These are phyloP conservation scores for Cudoniella acicularis DNA, from an alignment of 495 filamentous ascomycete species.

Conservation along the genomic window DNA sequence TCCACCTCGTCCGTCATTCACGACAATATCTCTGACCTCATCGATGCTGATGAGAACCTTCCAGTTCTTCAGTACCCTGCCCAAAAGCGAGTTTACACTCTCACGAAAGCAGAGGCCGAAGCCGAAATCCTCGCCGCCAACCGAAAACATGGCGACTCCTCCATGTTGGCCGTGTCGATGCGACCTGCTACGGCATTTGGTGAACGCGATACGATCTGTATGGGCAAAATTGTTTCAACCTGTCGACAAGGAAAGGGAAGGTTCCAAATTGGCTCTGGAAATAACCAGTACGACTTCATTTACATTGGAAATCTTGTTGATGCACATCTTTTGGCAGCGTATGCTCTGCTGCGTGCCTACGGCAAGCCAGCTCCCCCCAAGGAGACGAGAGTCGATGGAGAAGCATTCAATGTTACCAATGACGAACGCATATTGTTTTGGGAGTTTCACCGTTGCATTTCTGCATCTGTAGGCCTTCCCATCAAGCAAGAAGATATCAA, in stretches of 20 bases:
- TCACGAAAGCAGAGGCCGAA: constrained; percentile 33
- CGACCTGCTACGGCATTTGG: constrained; percentile 27
- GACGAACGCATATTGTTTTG: constrained; percentile 59
- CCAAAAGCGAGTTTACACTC: constrained; percentile 27
- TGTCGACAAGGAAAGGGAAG: constrained; percentile 16
- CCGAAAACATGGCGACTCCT: constrained; percentile 13
- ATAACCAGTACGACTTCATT: constrained; percentile 58
- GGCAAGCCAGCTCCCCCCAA: constrained; percentile 15
- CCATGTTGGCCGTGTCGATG: constrained; percentile 25
- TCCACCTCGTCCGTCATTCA: constrained; percentile 32
- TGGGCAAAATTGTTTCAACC: constrained; percentile 22
- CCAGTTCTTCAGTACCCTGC: constrained; percentile 25
- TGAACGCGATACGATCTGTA: constrained; percentile 20
- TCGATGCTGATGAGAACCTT: constrained; percentile 25
- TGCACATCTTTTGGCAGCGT: constrained; percentile 58
- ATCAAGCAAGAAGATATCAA: constrained; percentile 18
- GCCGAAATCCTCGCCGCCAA: constrained; percentile 28
- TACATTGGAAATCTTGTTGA: constrained; percentile 59
- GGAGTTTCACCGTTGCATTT: constrained; percentile 56
- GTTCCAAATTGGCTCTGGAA: constrained; percentile 42
- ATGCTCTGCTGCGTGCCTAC: constrained; percentile 48
- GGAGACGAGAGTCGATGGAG: constrained; percentile 50
- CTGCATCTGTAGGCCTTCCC: constrained; percentile 11
- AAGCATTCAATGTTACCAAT: constrained; percentile 63
- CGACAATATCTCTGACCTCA: constrained; percentile 27